Evolutionary conservation across 2,329 filamentous ascomycete species (phyloP).

Genomic region (Talaromyces pinophilus): DNA sequence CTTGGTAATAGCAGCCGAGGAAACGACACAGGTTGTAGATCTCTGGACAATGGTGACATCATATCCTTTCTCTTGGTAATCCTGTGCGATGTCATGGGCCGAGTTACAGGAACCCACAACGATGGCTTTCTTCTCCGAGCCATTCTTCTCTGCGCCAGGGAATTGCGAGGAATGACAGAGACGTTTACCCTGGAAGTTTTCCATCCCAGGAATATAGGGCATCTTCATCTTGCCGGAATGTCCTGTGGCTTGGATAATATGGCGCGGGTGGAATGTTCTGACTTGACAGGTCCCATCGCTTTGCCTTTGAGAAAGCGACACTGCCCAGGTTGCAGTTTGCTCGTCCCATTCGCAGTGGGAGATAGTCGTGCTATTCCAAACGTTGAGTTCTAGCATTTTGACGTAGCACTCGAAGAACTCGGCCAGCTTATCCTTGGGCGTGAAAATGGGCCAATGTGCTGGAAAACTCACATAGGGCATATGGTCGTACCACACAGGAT

Average conservation of each 20-base stretch:
- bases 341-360: constrained; percentile 53
- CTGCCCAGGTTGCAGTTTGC: constrained; percentile 53
- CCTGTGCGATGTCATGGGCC: constrained; percentile 68
- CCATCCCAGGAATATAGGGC: constrained; percentile 50
- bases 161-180: constrained; percentile 66
- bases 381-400: constrained; percentile 64
- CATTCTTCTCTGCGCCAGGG: constrained; percentile 51
- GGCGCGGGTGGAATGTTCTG: constrained; percentile 60
- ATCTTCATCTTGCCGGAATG: constrained; percentile 66
- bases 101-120: constrained; percentile 70
- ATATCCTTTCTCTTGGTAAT: constrained; percentile 66
- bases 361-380: constrained; percentile 59
- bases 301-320: constrained; percentile 48
- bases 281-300: constrained; percentile 44
- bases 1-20: constrained; percentile 55
- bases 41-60: constrained; percentile 70
- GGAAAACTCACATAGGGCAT: constrained; percentile 68
- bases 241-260: constrained; percentile 68
- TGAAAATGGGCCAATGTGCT: constrained; percentile 67
- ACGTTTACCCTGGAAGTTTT: constrained; percentile 58
- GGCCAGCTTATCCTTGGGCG: constrained; percentile 69
- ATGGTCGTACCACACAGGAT: constrained; percentile 60
- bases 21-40: constrained; percentile 64
- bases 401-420: constrained; percentile 70
- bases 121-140: constrained; percentile 61